Conservation (phyloP, 202 grass and related monocot genomes). For the Schoenoplectus triqueter region DNA sequence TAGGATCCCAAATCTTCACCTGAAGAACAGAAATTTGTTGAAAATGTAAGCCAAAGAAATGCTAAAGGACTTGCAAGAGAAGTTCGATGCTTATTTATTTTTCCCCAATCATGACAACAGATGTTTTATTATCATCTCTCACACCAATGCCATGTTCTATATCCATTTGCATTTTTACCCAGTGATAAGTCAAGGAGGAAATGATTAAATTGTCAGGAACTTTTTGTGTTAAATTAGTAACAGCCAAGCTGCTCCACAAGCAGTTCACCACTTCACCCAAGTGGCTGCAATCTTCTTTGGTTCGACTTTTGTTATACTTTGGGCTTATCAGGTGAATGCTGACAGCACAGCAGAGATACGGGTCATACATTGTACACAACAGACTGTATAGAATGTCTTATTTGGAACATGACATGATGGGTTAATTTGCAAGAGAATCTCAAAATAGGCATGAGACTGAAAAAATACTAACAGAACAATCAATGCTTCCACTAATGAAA, state of each 20-base stretch:
- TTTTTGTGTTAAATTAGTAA: slow-evolving; percentile 1
- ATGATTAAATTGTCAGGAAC: background rate
- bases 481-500: slow-evolving; percentile 99
- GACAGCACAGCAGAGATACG: background rate
- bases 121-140: background rate
- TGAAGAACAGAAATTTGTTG: slow-evolving; percentile 39
- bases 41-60: slow-evolving; percentile 12
- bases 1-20: slow-evolving; percentile 99
- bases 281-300: slow-evolving; percentile 8
- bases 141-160: background rate
- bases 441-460: slow-evolving; percentile 26
- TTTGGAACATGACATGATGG: background rate
- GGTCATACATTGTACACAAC: background rate
- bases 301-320: slow-evolving; percentile 1
- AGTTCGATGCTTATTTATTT: background rate
- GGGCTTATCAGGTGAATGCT: slow-evolving; percentile 12
- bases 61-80: slow-evolving; percentile 8
- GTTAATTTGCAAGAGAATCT: slow-evolving; percentile 29
- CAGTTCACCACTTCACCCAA: slow-evolving; percentile 19
- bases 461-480: slow-evolving; percentile 79
- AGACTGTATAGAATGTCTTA: slow-evolving; percentile 9
- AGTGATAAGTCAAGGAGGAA: slow-evolving; percentile 1
- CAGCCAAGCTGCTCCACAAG: slow-evolving; percentile 18
- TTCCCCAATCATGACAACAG: slow-evolving; percentile 14
- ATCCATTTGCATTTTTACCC: slow-evolving; percentile 9